Conservation (phyloP, 768 basidiomycete species). For the Phlebiopsis flavidoalba region DNA sequence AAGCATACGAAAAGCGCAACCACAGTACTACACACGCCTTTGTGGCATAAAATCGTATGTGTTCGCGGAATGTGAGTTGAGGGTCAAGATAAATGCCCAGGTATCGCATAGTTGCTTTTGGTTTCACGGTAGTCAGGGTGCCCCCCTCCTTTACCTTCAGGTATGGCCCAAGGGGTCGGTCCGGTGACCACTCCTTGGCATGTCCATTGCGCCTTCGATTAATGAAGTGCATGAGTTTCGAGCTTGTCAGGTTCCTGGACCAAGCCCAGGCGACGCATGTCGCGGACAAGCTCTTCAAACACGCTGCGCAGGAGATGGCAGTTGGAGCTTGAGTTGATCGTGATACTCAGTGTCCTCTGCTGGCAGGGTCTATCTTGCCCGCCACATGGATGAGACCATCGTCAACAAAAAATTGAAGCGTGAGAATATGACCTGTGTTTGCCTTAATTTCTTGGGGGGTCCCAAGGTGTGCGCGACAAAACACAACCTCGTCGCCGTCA, state of each 20-base stretch:
- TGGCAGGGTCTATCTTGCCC: neutral
- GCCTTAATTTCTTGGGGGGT: neutral
- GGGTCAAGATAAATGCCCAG: conserved; percentile 16
- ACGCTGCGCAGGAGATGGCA: neutral
- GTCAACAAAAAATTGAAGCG: conserved; percentile 14
- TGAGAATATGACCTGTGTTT: neutral
- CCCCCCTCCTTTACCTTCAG: conserved; percentile 5
- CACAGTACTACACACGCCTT: conserved; percentile 11
- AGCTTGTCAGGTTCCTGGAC: conserved; percentile 8
- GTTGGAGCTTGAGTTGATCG: too few relatives aligned
- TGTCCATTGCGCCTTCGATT: neutral
- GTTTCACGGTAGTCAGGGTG: neutral
- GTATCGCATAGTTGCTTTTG: conserved; percentile 2
- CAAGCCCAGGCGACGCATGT: conserved; percentile 8
- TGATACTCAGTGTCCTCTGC: neutral
- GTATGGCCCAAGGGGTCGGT: neutral
- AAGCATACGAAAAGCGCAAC: conserved; percentile 8
- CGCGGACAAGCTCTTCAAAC: neutral
- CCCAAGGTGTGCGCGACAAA: neutral
- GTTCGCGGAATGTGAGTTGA: conserved; percentile 6
- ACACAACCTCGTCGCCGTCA: neutral
- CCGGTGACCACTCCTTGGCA: neutral
- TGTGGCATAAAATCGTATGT: conserved; percentile 8
- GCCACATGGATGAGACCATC: conserved; percentile 8
- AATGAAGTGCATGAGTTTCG: conserved; percentile 15